Base-by-base conservation (phyloP, 495 filamentous ascomycete genomes). In the Parachaetomium inaequale region DNA sequence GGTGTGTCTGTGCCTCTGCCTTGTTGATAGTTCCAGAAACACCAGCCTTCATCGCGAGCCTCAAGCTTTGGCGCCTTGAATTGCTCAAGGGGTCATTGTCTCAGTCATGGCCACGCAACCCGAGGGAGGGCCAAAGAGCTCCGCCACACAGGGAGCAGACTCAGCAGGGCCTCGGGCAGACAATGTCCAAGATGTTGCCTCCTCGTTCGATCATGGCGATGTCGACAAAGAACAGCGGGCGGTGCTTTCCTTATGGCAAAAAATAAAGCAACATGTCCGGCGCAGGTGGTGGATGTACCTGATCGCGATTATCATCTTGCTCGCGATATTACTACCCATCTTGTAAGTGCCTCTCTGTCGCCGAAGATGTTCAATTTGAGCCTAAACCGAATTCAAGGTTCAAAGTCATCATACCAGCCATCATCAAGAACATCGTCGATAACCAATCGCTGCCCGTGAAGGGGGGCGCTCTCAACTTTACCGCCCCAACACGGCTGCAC, bases 401-500 rank as follows among this genome's bases (percentile, higher is more conserved):
- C 42, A 58, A 58, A 36, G 55, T 58, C 28, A 58, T 58, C 29
- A 58, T 58, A 2, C 55, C 55, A 8, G 55, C 12, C 40, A 58
- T 58, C 40, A 58, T 58, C 55, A 58, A 47, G n/a, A 58, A 58
- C 12, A 26, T 58, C 12, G 55, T 58, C 40, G 42, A 47, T 14
- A 28, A 25, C 42, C 55, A 58, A n/a, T 42, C 57, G 51, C 45
- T 62, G 17, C 60, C 60, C 29, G 52, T 62, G 14, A 62, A 23
- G 11, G 19, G 42, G 6, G 60, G 60, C 29, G 29, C 40, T 1
- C 38, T 62, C 50, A 56, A 49, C 50, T 62, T 62, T 31, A 50
- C 45, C 43, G 31, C 29, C 0, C 34, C 60, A 46, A 56, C 38
- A 7, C 31, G 23, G 8, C 38, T 62, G 28, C 15, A 47, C 43